A percentile compares a stretch with the other conserved stretches of the same genome.
These are phyloP conservation scores for Suillus plorans DNA, from an alignment of 768 basidiomycete genomes.

Conservation along the genomic window DNA sequence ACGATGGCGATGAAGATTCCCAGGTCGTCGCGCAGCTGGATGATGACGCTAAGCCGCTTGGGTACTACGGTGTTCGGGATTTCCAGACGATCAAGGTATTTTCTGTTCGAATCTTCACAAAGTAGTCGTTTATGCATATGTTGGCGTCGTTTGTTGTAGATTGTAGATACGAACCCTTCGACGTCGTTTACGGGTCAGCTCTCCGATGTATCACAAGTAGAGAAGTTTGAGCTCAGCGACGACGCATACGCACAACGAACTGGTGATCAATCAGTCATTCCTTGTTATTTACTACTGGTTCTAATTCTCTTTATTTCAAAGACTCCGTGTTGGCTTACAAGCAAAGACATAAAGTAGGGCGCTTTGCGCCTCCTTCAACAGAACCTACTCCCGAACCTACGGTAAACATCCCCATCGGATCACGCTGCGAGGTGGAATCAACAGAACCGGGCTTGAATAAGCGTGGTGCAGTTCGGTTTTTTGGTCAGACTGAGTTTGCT, in stretches of 20 bases:
- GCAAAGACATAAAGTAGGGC: constrained; percentile 81
- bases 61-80: constrained; percentile 71
- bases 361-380: constrained; percentile 66
- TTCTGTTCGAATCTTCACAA: not conserved
- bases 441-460: constrained; percentile 67
- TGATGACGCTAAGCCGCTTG: constrained; percentile 68
- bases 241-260: constrained; percentile 78
- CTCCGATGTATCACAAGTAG: constrained; percentile 80
- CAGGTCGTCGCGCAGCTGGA: constrained; percentile 53
- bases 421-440: constrained; percentile 83
- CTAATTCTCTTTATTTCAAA: constrained; percentile 29
- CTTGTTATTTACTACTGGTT: not conserved
- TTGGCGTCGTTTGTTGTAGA: constrained; percentile 37
- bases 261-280: constrained; percentile 46
- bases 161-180: constrained; percentile 75
- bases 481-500: constrained; percentile 77
- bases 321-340: constrained; percentile 92
- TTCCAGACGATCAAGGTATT: constrained; percentile 79
- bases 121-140: constrained; percentile 1
- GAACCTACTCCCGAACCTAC: constrained; percentile 27
- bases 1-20: constrained; percentile 54
- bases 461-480: constrained; percentile 83
- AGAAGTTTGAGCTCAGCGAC: constrained; percentile 88
- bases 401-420: constrained; percentile 60
- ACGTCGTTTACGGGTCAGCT: constrained; percentile 79